phyloP scores from a whole-genome alignment of 768 basidiomycete species.

The Suillus subaureus region DNA sequence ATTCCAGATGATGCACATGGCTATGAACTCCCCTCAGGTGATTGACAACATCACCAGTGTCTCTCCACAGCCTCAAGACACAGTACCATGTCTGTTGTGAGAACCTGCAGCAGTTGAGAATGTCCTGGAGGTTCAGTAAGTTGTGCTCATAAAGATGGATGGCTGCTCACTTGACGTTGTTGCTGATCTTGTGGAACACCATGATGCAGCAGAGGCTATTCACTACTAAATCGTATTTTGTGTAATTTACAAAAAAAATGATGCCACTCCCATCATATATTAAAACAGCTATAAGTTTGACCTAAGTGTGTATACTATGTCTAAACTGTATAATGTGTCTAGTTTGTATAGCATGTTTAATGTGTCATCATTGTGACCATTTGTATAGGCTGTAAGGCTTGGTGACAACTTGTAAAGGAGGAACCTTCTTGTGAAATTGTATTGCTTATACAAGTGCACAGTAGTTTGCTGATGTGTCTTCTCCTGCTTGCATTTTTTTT shows the following conservation, averaged over 20 bases:
- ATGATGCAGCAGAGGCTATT: conserved; percentile 12
- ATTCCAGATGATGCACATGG: conserved; percentile 15
- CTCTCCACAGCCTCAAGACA: conserved; percentile 15
- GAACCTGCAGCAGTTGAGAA: conserved; percentile 26
- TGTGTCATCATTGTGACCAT: too few relatives aligned
- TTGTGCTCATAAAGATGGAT: conserved; percentile 25
- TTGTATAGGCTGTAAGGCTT: too few relatives aligned
- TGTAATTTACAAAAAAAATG: conserved; percentile 2
- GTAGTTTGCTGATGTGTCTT: too few relatives aligned
- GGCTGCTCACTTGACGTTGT: conserved; percentile 32
- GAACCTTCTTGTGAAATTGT: too few relatives aligned
- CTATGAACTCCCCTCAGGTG: conserved; percentile 17
- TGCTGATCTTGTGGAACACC: conserved; percentile 24
- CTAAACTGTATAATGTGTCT: too few relatives aligned
- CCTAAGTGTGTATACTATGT: too few relatives aligned
- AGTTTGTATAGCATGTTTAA: too few relatives aligned
- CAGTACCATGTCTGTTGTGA: conserved; percentile 25
- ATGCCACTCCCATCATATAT: neutral
- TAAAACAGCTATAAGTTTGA: neutral
- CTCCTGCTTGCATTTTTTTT: too few relatives aligned
- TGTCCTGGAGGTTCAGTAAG: conserved; percentile 22
- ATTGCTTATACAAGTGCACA: too few relatives aligned
- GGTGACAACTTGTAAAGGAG: too few relatives aligned
- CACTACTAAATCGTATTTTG: neutral
- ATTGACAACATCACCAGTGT: conserved; percentile 17